A percentile compares a stretch with the other conserved stretches of the same genome.
phyloP scores from a whole-genome alignment of 768 basidiomycete species.

The Suillus subaureus region DNA sequence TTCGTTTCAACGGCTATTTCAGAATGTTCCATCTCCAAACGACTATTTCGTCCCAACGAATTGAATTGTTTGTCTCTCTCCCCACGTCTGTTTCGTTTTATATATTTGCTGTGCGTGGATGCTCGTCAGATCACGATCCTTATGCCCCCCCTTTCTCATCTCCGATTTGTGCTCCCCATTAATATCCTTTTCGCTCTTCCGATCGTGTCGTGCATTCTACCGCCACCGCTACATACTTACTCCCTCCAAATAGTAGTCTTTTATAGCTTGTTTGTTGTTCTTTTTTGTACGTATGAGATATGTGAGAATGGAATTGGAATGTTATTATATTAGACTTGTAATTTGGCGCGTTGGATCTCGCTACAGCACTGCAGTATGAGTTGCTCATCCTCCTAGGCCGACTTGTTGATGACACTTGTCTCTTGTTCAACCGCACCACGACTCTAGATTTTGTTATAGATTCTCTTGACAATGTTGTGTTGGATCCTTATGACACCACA shows the following conservation, averaged over 20 bases:
- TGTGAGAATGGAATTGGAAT: background rate
- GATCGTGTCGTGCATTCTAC: background rate
- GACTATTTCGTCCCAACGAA: background rate
- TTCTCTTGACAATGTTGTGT: no score
- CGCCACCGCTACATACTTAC: background rate
- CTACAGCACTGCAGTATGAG: no score
- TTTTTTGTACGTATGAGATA: background rate
- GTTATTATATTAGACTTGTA: background rate
- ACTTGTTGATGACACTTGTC: no score
- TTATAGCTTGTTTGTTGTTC: background rate
- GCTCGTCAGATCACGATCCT: background rate
- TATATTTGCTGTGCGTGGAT: background rate
- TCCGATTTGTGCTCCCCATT: background rate
- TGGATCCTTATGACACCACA: no score
- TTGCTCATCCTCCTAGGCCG: no score
- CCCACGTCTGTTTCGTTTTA: background rate
- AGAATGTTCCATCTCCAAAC: background rate
- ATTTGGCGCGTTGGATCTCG: background rate
- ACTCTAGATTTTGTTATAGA: no score
- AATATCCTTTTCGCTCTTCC: background rate
- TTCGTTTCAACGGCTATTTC: background rate
- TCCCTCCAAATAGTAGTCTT: background rate
- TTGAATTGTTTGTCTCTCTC: background rate
- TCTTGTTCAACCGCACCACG: no score
- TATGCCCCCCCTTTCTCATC: background rate